Percentiles rank a stretch among this genome's conserved stretches.
phyloP scores from a whole-genome alignment of 169 alveolate species.

The Plasmodium ovale region DNA sequence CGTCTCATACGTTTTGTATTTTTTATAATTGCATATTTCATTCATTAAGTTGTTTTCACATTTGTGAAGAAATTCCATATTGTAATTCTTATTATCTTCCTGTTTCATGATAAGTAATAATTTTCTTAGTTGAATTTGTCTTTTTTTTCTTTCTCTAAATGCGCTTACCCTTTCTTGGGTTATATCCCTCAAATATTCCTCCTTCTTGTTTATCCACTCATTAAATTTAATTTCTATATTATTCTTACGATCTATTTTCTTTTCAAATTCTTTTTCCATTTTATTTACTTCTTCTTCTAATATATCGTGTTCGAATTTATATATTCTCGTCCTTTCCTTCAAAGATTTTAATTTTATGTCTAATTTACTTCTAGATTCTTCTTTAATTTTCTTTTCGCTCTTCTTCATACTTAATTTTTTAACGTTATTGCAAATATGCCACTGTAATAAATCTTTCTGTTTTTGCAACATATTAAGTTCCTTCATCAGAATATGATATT shows the following conservation, averaged over 20 bases:
- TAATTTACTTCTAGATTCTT: constrained; percentile 18
- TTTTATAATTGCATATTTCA: constrained; percentile 37
- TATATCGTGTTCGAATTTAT: constrained; percentile 51
- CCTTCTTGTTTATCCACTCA: constrained; percentile 34
- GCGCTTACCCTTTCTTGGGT: constrained; percentile 42
- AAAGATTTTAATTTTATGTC: constrained; percentile 39
- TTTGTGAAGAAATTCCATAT: constrained; percentile 57
- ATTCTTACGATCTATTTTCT: constrained; percentile 11
- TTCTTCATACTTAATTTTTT: constrained; percentile 62
- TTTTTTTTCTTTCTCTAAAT: constrained; percentile 47
- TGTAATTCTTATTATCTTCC: constrained; percentile 53
- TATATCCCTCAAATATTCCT: constrained; percentile 37
- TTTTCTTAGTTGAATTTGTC: constrained; percentile 42
- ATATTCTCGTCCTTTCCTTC: constrained; percentile 31
- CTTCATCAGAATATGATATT: constrained; percentile 17
- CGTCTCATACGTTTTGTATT: constrained; percentile 46
- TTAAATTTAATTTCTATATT: constrained; percentile 41
- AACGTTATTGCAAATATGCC: constrained; percentile 53
- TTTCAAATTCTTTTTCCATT: constrained; percentile 48
- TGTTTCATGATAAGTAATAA: constrained; percentile 48
- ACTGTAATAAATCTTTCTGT: constrained; percentile 47
- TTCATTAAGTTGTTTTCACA: constrained; percentile 38
- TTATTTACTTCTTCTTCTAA: constrained; percentile 37
- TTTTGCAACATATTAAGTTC: constrained; percentile 31
- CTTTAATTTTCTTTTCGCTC: constrained; percentile 47